Base-by-base conservation (phyloP, 495 filamentous ascomycete species). In the Chaetomium tenue region DNA sequence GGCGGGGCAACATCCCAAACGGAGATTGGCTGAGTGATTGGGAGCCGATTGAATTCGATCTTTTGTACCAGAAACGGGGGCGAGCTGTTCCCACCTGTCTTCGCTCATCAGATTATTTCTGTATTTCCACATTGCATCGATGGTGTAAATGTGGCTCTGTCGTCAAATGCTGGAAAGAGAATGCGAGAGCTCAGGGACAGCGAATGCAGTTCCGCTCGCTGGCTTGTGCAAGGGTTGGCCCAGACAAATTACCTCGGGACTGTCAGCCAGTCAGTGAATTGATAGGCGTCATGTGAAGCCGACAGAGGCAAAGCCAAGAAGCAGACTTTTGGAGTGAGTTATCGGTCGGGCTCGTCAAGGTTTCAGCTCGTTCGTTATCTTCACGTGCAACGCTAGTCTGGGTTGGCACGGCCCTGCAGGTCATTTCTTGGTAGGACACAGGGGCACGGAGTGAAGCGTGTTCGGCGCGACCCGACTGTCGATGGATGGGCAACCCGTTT, bases 401-500 rank as follows among this genome's bases (percentile, higher is more conserved):
- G 6, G 25, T 26, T 5, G 39, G 28, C 7, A 15, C 13, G 16
- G 26, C 18, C 22, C 37, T n/a, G 42, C 57, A 60, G 58, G 33
- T 37, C 33, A 8, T 37, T 37, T 37, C 33, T 37, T 18, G 28
- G 15, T 2, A 2, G 56, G 28, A 5, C 28, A 18, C 26, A 40
- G 53, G 22, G 48, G 48, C 22, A 56, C 57, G 5, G 26, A 40
- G 20, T 28, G 48, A 33, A 60, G 50, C 57, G 58, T 56, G 63
- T 51, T 37, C 61, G 48, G 25, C 2, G 15, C 55, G 52, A 47
- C 54, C 55, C 11, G 33, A 9, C 28, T 22, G 48, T 5, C 48
- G 33, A 63, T 61, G 65, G 61, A 64, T 16, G 39, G 25, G 30
- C 53, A 63, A 48, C 46, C 48, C 64, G 55, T 46, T 59, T 69